Conservation (phyloP, 2,329 filamentous ascomycete species). For the Macrophomina pseudophaseolina region DNA sequence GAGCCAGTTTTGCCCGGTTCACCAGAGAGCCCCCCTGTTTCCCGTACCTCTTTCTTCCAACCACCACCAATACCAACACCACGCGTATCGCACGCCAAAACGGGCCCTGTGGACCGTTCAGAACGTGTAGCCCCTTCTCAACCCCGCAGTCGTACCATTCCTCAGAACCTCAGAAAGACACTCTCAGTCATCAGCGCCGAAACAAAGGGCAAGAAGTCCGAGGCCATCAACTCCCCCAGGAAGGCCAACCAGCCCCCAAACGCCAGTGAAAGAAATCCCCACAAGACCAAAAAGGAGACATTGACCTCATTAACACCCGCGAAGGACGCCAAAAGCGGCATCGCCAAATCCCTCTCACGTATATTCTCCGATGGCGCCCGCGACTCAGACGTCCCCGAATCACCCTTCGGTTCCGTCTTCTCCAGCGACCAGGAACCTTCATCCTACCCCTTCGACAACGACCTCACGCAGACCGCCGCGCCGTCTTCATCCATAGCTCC, state of each 20-base stretch:
- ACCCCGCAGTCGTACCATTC: slow-evolving; percentile 13
- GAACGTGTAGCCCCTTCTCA: background rate
- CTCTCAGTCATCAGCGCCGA: background rate
- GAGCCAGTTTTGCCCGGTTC: slow-evolving; percentile 1
- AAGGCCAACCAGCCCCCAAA: background rate
- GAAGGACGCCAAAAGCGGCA: background rate
- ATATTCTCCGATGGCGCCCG: slow-evolving; percentile 16
- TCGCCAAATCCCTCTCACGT: slow-evolving; percentile 8
- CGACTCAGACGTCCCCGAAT: slow-evolving; percentile 12
- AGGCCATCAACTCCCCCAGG: background rate
- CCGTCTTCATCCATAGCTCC: background rate
- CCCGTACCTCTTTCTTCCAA: slow-evolving; percentile 7
- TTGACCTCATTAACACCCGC: no score
- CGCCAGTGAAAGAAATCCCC: background rate
- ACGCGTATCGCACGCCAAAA: background rate
- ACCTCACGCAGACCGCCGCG: background rate
- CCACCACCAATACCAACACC: background rate
- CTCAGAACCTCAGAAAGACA: background rate
- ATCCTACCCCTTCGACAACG: slow-evolving; percentile 3
- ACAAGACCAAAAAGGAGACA: background rate
- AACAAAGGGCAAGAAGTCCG: background rate
- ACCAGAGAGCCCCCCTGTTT: background rate
- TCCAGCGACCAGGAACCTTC: background rate
- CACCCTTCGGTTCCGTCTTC: slow-evolving; percentile 18
- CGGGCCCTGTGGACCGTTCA: background rate